Base-by-base conservation (phyloP, 164 flowering plant genomes). In the Magnolia sinica region DNA sequence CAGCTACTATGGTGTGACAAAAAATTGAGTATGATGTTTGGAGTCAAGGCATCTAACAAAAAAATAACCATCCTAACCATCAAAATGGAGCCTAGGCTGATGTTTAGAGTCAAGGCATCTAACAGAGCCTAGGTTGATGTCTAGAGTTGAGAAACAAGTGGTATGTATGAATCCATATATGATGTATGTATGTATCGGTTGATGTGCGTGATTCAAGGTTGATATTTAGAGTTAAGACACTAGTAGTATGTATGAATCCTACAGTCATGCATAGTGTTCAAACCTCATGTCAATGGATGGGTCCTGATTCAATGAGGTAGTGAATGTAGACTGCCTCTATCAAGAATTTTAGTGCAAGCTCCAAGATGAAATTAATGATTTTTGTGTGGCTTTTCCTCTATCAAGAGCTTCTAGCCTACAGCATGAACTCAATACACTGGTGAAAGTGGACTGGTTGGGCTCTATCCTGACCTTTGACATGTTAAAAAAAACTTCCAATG, bases 1-100 rank as follows among this genome's bases (percentile, higher is more conserved):
- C 95, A 93, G 70, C 82, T 93, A 4, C 61, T 82, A 1, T 95
- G 99, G 99, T 93, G 99, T 66, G 84, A 79, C 20, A 86, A 76
- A 31, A 93, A 93, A 73, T 64, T 95, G 64, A 79, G 80, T 70
- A 86, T 83, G 61, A 85, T 91, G 24, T 23, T 23, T 23, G 1
- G 24, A 23, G 24, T 23, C 24, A 23, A 23, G 24, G 24, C 24
- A 23, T 23, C 1, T 23, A 23, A 23, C 24, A 23, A 23, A 23
- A 23, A 23, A 23, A 23, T 23, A 23, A 23, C 24, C 24, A 23
- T 23, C 24, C 24, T 23, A 23, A 23, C 24, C 24, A 23, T 23
- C 24, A 23, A 23, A 23, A 23, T 23, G 24, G 24, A 23, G 24
- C 0, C 24, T 23, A 0, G 1, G 24, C 24, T 23, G 24, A 23